Conservation (phyloP, 1,139 yeast species). For the Maudiozyma humilis region DNA sequence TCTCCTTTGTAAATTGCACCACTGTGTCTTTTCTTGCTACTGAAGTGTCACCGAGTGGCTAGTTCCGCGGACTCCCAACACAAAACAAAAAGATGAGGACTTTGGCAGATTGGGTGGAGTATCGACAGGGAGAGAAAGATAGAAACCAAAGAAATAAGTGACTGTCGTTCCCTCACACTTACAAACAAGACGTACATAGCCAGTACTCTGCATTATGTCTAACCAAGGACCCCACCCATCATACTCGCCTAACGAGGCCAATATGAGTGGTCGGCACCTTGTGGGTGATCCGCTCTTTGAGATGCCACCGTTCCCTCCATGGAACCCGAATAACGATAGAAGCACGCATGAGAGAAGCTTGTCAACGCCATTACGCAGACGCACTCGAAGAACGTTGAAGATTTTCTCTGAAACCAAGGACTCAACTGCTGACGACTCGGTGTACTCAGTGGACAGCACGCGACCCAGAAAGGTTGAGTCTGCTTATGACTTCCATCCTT, state of each 20-base stretch:
- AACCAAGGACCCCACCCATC: not conserved
- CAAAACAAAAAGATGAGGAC: too few species aligned
- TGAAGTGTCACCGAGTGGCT: too few species aligned
- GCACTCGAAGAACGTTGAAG: constrained; percentile 6
- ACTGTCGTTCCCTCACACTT: not conserved
- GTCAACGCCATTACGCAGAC: constrained; percentile 20
- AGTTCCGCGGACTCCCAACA: too few species aligned
- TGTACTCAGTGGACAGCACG: not conserved
- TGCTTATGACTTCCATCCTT: constrained; percentile 21
- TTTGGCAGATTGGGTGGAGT: too few species aligned
- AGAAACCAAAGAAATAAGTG: too few species aligned
- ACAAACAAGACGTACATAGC: not conserved
- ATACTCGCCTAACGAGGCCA: not conserved
- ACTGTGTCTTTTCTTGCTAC: too few species aligned
- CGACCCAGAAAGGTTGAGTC: not conserved
- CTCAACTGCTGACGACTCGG: not conserved
- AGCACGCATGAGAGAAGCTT: constrained; percentile 7
- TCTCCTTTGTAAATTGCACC: too few species aligned
- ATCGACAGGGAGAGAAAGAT: too few species aligned
- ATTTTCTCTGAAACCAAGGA: not conserved
- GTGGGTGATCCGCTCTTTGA: constrained; percentile 14
- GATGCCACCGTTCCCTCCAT: constrained; percentile 26
- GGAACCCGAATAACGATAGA: constrained; percentile 16
- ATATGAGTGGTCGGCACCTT: not conserved
- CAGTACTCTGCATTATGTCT: too few species aligned